phyloP scores from a whole-genome alignment of 139 green algal species.

The Spirogloea muscicola region DNA sequence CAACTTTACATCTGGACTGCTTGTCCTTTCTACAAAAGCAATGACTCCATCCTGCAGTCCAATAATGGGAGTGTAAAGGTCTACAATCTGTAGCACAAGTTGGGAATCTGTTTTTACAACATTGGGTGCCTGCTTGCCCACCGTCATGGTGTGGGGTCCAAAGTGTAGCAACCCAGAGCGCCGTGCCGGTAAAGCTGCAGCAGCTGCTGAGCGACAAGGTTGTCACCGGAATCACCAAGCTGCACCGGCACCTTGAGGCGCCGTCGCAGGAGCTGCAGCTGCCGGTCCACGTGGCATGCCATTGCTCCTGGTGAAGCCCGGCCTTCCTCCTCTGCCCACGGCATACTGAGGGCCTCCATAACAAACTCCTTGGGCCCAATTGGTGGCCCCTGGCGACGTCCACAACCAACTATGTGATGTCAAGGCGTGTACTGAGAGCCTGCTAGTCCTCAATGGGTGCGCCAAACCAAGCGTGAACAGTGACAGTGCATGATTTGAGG shows the following conservation, averaged over 20 bases:
- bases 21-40: too few relatives aligned
- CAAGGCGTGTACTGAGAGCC: too few relatives aligned
- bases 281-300: background rate
- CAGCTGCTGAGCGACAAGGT: background rate
- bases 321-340: slow-evolving; percentile 4
- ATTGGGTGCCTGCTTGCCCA: too few relatives aligned
- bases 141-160: too few relatives aligned
- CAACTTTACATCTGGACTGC: too few relatives aligned
- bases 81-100: too few relatives aligned
- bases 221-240: background rate
- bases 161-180: slow-evolving; percentile 1
- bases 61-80: too few relatives aligned
- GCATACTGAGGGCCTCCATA: slow-evolving; percentile 3
- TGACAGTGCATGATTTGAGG: background rate
- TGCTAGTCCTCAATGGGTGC: background rate
- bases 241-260: background rate
- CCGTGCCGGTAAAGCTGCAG: slow-evolving; percentile 6
- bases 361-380: slow-evolving; percentile 1
- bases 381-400: background rate
- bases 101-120: too few relatives aligned
- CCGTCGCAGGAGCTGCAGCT: slow-evolving; percentile 24
- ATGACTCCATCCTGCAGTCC: too few relatives aligned
- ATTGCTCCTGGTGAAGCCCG: background rate
- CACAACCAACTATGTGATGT: background rate
- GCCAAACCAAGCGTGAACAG: too few relatives aligned